Evolutionary conservation across 306 rosid genomes (phyloP).

Genomic region (Prunus fruticosa): DNA sequence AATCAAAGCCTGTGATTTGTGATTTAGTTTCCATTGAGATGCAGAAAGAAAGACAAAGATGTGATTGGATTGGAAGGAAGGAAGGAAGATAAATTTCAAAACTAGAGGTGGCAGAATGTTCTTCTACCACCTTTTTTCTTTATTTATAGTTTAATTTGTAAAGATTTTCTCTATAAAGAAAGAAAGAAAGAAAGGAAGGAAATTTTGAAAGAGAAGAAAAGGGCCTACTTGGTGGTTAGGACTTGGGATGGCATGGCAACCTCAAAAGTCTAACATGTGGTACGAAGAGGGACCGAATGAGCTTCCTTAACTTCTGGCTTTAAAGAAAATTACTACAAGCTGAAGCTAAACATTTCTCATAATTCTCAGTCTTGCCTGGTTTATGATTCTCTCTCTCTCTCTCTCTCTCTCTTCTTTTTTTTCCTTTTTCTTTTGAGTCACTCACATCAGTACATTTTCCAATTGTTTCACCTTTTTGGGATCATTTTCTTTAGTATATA

Average conservation of each 20-base stretch:
- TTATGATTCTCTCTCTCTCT: not conserved
- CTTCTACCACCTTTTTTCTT: slow-evolving; percentile 20
- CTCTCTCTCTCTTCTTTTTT: no score
- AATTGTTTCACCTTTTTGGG: not conserved
- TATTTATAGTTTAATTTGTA: not conserved
- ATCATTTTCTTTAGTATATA: not conserved
- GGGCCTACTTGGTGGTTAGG: slow-evolving; percentile 40
- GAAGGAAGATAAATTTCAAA: not conserved
- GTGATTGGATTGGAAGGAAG: not conserved
- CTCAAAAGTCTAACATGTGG: slow-evolving; percentile 21
- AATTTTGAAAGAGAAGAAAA: slow-evolving; percentile 26
- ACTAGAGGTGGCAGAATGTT: slow-evolving; percentile 25
- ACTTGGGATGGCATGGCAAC: slow-evolving; percentile 27
- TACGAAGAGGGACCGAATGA: not conserved
- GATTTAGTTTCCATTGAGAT: not conserved
- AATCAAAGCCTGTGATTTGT: no score
- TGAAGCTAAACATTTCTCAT: not conserved
- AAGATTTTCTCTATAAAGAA: not conserved
- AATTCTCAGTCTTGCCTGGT: not conserved
- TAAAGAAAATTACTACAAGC: not conserved
- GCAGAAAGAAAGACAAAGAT: not conserved
- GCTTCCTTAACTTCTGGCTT: not conserved
- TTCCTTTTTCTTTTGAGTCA: no score
- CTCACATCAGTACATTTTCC: no score
- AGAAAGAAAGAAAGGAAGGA: not conserved